phyloP scores from a whole-genome alignment of 2,329 filamentous ascomycete species.

The Myriosclerotinia curreyana region DNA sequence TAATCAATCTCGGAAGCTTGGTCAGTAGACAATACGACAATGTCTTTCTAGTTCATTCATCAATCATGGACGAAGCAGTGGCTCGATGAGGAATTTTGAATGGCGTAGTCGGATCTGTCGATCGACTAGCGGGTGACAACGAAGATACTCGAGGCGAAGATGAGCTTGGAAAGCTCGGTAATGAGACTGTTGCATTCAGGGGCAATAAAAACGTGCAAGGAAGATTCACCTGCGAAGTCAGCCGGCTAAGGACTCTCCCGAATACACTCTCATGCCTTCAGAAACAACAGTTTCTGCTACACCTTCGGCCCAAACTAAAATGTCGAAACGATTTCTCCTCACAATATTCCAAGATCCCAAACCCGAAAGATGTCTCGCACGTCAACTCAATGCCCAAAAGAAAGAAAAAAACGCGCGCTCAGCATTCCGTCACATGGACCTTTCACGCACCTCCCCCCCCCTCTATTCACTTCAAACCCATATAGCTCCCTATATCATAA shows the following conservation, averaged over 20 bases:
- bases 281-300: not conserved
- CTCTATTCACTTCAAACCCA: no score
- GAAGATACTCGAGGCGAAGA: not conserved
- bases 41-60: no score
- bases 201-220: not conserved
- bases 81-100: no score
- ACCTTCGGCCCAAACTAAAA: not conserved
- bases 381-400: not conserved
- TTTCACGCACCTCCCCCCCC: not conserved
- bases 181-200: not conserved
- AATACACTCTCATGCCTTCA: not conserved
- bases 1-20: no score
- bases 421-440: not conserved
- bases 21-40: no score
- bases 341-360: not conserved
- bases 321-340: no score
- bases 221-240: not conserved
- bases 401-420: not conserved
- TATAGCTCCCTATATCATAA: no score
- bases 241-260: not conserved
- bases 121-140: not conserved
- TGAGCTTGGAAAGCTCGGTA: constrained; percentile 8
- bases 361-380: not conserved
- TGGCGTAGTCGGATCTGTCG: no score
- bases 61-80: no score